These are phyloP conservation scores for Ganoderma resinaceum DNA, from an alignment of 1,284 basidiomycete species.

Conservation along the genomic window DNA sequence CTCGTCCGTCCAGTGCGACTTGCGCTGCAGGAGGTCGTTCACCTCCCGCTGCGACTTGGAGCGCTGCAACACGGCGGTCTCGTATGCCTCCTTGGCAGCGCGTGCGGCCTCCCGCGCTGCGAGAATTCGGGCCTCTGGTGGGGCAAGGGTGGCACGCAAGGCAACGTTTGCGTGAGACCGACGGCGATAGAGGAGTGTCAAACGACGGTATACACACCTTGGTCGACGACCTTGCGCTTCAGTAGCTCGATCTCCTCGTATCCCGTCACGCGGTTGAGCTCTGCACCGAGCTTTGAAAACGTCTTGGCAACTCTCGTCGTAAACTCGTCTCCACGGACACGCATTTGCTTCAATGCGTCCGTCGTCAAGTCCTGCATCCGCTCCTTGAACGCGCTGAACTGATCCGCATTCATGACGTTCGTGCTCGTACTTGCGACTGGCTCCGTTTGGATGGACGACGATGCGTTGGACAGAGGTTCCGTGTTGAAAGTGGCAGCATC, in stretches of 20 bases:
- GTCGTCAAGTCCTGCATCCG: constrained; percentile 58
- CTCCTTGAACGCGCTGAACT: constrained; percentile 28
- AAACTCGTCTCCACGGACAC: constrained; percentile 62
- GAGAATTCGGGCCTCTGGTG: constrained; percentile 68
- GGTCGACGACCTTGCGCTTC: constrained; percentile 79
- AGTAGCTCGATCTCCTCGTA: constrained; percentile 90
- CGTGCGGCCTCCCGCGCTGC: constrained; percentile 64
- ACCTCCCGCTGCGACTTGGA: constrained; percentile 87
- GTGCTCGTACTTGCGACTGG: neutral
- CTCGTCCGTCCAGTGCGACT: constrained; percentile 83
- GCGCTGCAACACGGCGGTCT: constrained; percentile 75
- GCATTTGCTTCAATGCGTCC: constrained; percentile 53
- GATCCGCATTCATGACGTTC: neutral
- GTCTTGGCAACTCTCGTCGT: constrained; percentile 61
- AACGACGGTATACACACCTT: constrained; percentile 61
- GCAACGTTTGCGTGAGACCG: neutral
- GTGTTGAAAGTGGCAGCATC: neutral
- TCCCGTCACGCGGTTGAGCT: constrained; percentile 87
- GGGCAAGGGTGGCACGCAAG: neutral
- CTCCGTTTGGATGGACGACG: neutral
- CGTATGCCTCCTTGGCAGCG: constrained; percentile 77
- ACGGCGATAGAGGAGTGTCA: neutral
- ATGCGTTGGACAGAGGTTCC: neutral
- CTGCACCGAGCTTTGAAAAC: constrained; percentile 76
- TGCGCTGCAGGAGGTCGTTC: constrained; percentile 90